Evolutionary conservation across 768 basidiomycete genomes (phyloP), one percentile per base, ranked within the genome.

Genomic region (Serendipita sp.): DNA sequence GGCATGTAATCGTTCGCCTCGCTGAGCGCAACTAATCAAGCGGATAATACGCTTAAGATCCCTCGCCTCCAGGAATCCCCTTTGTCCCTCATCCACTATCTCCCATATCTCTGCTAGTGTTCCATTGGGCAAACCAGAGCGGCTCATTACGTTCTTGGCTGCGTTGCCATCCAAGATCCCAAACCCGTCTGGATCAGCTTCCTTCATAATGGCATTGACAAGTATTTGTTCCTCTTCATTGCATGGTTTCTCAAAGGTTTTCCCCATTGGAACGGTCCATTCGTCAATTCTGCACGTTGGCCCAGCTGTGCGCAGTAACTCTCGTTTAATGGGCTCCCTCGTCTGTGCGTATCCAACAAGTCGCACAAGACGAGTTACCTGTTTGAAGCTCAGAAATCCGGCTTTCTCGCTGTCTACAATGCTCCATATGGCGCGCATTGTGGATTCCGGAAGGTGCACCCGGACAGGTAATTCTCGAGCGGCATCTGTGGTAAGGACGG

Each of bases 361-460:
- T 30, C 56, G 56, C 10, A 60, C 56, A 11, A 60, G 36, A n/a
- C 35, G 56, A n/a, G 56, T n/a, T 4, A 60, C 34, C 56, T 60
- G 30, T n/a, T 60, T 60, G 10, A 34, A 41, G 18, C 41, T 65
- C 52, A 65, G 52, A 34, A 44, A 60, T 4, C 34, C 18, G 16
- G 35, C 54, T 34, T 36, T 34, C 5, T 30, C 23, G 52, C 38
- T 58, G 41, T 51, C 66, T 60, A 67, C 65, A 30, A 67, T 64
- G 64, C 69, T 71, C 69, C 69, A 69, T 64, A 70, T 69, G 64
- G 71, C n/a, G 36, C n/a, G 10, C 28, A 60, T 30, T 32, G 56
- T 60, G 28, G 36, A 32, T 60, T 16, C 16, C 10, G 56, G 34
- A n/a, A 60, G 8, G 10, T 38, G 56, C 16, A 60, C 30, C 30